Conservation (phyloP, 306 rosid genomes). For the Vigna angularis region DNA sequence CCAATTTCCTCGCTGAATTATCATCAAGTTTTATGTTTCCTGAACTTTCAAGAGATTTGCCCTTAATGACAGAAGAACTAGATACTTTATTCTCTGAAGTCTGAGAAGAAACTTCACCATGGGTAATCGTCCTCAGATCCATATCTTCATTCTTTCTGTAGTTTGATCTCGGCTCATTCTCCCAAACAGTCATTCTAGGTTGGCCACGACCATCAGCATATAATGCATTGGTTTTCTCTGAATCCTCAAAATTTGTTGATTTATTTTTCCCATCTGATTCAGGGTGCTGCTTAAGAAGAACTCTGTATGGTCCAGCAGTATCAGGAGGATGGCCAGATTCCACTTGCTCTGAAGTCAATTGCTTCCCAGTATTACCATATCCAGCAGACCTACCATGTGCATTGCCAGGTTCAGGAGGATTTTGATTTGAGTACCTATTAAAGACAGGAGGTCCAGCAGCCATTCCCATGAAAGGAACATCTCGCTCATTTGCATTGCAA, state of each 20-base stretch:
- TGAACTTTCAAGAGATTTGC: slow-evolving; percentile 51
- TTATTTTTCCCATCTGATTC: slow-evolving; percentile 70
- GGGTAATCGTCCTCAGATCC: slow-evolving; percentile 52
- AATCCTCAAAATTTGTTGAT: slow-evolving; percentile 61
- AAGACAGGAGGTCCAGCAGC: slow-evolving; percentile 65
- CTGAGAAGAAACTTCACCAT: slow-evolving; percentile 55
- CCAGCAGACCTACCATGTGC: slow-evolving; percentile 70
- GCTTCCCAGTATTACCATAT: slow-evolving; percentile 59
- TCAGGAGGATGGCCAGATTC: slow-evolving; percentile 70
- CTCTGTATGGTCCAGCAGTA: slow-evolving; percentile 78
- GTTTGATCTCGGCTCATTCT: slow-evolving; percentile 68
- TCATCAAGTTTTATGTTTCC: slow-evolving; percentile 56
- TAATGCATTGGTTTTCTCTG: slow-evolving; percentile 46
- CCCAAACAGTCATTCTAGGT: slow-evolving; percentile 54
- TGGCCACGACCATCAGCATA: slow-evolving; percentile 53
- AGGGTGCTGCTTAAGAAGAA: slow-evolving; percentile 78
- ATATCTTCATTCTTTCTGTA: slow-evolving; percentile 55
- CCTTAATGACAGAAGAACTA: slow-evolving; percentile 50
- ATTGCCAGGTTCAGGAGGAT: slow-evolving; percentile 64
- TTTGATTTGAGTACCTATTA: slow-evolving; percentile 68
- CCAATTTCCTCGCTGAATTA: slow-evolving; percentile 54
- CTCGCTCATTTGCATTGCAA: slow-evolving; percentile 77
- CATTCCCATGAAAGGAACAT: slow-evolving; percentile 80
- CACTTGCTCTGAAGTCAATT: slow-evolving; percentile 57
- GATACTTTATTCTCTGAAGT: slow-evolving; percentile 57